phyloP scores from a whole-genome alignment of 257 asterid species.

The Lavandula angustifolia region DNA sequence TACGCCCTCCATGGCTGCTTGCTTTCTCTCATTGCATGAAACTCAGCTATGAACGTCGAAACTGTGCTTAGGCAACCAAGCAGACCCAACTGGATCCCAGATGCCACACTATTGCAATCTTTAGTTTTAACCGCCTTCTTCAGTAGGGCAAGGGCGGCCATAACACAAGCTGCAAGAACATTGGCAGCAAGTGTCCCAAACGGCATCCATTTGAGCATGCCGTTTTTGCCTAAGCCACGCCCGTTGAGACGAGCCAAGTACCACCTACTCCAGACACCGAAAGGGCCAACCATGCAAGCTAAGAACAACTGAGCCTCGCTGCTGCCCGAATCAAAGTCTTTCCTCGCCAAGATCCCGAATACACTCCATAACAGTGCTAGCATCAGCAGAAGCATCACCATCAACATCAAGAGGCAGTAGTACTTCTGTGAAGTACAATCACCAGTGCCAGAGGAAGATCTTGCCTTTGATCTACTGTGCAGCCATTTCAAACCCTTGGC shows the following conservation, averaged over 20 bases:
- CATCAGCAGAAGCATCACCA: constrained; percentile 42
- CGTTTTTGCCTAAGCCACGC: constrained; percentile 60
- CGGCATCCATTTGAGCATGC: constrained; percentile 70
- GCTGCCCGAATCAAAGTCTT: constrained; percentile 49
- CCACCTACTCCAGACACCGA: constrained; percentile 93
- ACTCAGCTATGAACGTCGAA: constrained; percentile 80
- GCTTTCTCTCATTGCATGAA: constrained; percentile 73
- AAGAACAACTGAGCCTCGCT: constrained; percentile 60
- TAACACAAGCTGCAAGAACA: constrained; percentile 77
- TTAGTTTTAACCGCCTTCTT: constrained; percentile 55
- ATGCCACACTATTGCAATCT: constrained; percentile 51
- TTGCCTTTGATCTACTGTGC: constrained; percentile 26
- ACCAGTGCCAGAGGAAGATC: neutral
- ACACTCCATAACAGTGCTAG: constrained; percentile 57
- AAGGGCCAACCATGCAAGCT: constrained; percentile 83
- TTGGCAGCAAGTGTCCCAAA: constrained; percentile 92
- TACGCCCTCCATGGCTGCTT: constrained; percentile 65
- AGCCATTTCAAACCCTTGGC: constrained; percentile 66
- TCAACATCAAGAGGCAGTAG: constrained; percentile 35
- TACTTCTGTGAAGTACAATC: constrained; percentile 33
- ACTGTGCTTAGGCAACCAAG: constrained; percentile 91
- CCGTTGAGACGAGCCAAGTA: constrained; percentile 82
- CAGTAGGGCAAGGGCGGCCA: constrained; percentile 79
- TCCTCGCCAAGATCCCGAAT: constrained; percentile 42
- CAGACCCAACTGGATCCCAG: constrained; percentile 71